Evolutionary conservation across 345 rosid genomes (phyloP), one percentile per base, ranked within the genome.

Genomic region (Cardamine occulta): DNA sequence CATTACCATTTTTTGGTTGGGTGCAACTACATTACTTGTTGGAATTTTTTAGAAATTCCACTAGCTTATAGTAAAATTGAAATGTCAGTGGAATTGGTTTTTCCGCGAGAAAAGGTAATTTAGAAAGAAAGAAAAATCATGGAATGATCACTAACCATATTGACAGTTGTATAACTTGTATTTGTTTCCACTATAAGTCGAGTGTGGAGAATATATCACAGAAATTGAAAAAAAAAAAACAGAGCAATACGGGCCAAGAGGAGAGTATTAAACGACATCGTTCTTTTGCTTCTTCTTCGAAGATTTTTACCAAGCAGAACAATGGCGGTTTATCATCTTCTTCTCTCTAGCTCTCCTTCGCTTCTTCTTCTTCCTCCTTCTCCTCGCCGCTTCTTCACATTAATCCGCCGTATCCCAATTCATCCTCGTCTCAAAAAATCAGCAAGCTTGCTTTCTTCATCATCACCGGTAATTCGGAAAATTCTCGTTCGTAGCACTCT

Each of bases 291-390:
- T 21, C 56, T 42, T 49, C 12, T 2, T 68, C 49, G 1, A 21
- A 63, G n/a, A 53, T 15, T 2, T 5, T 52, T 17, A 47, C 78
- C 55, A 29, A 11, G 23, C 29, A 34, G 6, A 52, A 54, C 42
- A 74, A 88, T 86, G 90, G 81, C 85, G 29, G 56, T 81, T 56
- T 66, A 85, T 78, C 74, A 85, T 73, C 81, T 87, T 59, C 75
- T 85, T 5, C 86, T 82, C 82, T 82, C 89, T 2, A 82, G 11
- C 35, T 62, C 86, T 62, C 63, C 79, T 1, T 49, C 69, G 54
- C 67, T 79, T 62, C 17, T 35, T 47, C 7, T 44, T 53, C 72
- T 44, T 29, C 63, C 73, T 76, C 51, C 66, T 32, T 29, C 35
- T 70, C 83, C 57, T 62, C 83, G 67, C 63, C 83, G n/a, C n/a